Evolutionary conservation across 1,139 yeast species (phyloP), one percentile per base, ranked within the genome.

Genomic region (Geotrichum cucujoidarum): DNA sequence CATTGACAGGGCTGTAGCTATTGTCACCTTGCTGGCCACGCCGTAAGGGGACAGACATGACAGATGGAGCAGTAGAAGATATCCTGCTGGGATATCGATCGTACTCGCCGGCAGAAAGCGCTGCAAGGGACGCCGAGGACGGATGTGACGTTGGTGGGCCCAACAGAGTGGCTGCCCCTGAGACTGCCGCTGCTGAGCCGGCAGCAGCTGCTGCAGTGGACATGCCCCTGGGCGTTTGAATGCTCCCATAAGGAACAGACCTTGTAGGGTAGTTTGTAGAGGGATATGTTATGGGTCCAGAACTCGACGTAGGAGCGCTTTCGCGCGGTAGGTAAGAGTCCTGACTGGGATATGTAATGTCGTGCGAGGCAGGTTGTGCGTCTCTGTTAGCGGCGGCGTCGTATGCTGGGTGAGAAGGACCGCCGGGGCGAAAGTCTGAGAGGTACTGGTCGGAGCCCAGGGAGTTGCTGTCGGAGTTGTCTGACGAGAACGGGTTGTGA

Each of bases 81-180:
- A 63, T 59, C 29, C 69, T 56, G 40, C 63, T 58, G n/a, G 71
- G 71, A 53, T 67, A 67, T 40, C 71, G 58, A 56, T 67, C 71
- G 45, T 61, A 65, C 47, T 66, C 70, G 10, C 58, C 53, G 7
- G 68, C 57, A 25, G 53, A 54, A 55, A 58, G 49, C 32, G 55
- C 62, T 13, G 40, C 36, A 17, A 51, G 50, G 6, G 51, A 46
- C n/a, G 50, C 24, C 2, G 48, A 42, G 2, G 53, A 47, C 10
- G 49, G 53, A 22, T 40, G 38, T 7, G 43, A 29, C n/a, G 49
- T 32, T 10, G 41, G 45, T 13, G 32, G 25, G 6, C 38, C 37
- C 20, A 47, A 27, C 13, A 44, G 31, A 2, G 45, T 29, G 4
- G 47, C 44, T 4, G 50, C 47, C 22, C 46, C 49, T n/a, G 51